Percentiles rank a stretch among this genome's conserved stretches.
These are phyloP conservation scores for Orbilia brochopaga DNA, from an alignment of 2,329 filamentous ascomycete species.

Conservation along the genomic window DNA sequence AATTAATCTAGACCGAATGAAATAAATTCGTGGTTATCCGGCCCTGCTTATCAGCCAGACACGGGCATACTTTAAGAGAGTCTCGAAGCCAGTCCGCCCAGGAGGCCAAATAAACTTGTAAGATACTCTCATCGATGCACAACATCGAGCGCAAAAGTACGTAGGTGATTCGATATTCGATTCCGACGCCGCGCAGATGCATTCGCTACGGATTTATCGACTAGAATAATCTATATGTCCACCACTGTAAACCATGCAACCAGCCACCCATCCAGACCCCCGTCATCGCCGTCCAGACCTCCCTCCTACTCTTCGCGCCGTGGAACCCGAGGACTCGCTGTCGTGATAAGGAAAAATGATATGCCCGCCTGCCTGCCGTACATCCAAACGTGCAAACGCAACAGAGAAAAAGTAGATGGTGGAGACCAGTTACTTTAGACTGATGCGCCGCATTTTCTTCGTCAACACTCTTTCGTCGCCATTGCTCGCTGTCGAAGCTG, in stretches of 20 bases:
- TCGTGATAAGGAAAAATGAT: conserved; percentile 7
- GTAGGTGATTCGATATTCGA: too few species aligned
- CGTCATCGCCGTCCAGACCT: neutral
- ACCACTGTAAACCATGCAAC: neutral
- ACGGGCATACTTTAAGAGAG: too few species aligned
- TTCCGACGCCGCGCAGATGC: conserved; percentile 7
- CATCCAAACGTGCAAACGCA: neutral
- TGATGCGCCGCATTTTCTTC: conserved; percentile 55
- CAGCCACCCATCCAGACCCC: too few species aligned
- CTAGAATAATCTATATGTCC: neutral
- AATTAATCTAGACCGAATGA: too few species aligned
- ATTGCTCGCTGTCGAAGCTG: conserved; percentile 10
- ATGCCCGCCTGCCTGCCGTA: conserved; percentile 3
- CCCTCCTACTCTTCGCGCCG: neutral
- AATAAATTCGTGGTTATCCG: too few species aligned
- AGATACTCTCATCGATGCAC: neutral
- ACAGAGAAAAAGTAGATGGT: conserved; percentile 1
- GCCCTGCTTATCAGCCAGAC: too few species aligned
- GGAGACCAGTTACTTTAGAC: conserved; percentile 52
- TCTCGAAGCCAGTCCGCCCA: too few species aligned
- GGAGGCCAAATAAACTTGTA: neutral
- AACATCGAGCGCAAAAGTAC: neutral
- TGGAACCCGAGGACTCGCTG: too few species aligned
- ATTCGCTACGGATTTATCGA: conserved; percentile 2
- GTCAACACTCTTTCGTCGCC: conserved; percentile 54